Evolutionary conservation across 1,284 basidiomycete species (phyloP).

Genomic region (Malassezia furfur): DNA sequence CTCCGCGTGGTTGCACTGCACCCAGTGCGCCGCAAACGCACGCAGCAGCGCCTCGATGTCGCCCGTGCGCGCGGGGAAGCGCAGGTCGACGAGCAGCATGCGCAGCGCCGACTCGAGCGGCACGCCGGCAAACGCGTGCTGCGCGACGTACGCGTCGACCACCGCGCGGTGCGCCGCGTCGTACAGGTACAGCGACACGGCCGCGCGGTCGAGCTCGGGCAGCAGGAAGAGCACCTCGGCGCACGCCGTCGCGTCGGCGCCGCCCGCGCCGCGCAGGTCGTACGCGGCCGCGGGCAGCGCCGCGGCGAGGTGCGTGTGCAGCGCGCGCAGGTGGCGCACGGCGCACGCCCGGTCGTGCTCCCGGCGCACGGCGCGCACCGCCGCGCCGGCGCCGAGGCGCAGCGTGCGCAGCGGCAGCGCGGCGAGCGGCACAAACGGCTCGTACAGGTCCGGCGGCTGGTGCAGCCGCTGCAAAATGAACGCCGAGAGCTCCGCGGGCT

Average conservation of each 20-base stretch:
- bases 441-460: constrained; percentile 31
- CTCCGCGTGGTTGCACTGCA: constrained; percentile 61
- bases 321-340: constrained; percentile 40
- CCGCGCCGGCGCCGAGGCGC: constrained; percentile 18
- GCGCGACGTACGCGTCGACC: constrained; percentile 72
- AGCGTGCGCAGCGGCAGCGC: constrained; percentile 22
- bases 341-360: constrained; percentile 13
- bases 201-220: constrained; percentile 70
- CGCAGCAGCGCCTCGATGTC: constrained; percentile 59
- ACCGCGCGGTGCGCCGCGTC: constrained; percentile 60
- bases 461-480: constrained; percentile 43
- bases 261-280: constrained; percentile 21
- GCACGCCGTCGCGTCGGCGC: constrained; percentile 50
- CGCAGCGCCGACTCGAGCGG: constrained; percentile 80
- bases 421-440: background rate
- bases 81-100: constrained; percentile 67
- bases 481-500: constrained; percentile 1
- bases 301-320: constrained; percentile 52
- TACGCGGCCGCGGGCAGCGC: constrained; percentile 43
- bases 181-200: constrained; percentile 71
- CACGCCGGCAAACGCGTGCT: constrained; percentile 71
- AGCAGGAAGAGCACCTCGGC: constrained; percentile 76
- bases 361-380: background rate
- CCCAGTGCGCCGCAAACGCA: constrained; percentile 77
- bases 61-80: constrained; percentile 61